These are phyloP conservation scores for Fusarium decemcellulare DNA, from an alignment of 2,329 filamentous ascomycete genomes.

Conservation along the genomic window DNA sequence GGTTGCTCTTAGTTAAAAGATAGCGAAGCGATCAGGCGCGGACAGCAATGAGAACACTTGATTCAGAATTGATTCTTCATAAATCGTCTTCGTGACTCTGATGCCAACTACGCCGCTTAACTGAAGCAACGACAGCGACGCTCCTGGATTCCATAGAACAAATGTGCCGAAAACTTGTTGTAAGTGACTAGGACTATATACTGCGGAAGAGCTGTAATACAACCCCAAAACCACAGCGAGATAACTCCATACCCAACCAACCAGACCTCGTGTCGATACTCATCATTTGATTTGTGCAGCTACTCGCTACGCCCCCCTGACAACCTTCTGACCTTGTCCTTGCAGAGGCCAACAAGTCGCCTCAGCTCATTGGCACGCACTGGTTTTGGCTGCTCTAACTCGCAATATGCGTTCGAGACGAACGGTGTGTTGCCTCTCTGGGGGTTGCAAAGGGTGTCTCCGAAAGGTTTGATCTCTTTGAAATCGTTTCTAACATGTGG, in stretches of 20 bases:
- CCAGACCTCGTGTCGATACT: background rate
- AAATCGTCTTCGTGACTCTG: too few relatives aligned
- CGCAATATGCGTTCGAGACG: constrained; percentile 47
- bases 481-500: constrained; percentile 6
- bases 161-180: background rate
- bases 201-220: constrained; percentile 27
- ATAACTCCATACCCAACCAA: constrained; percentile 15
- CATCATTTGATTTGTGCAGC: background rate
- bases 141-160: background rate
- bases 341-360: constrained; percentile 49
- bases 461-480: constrained; percentile 4
- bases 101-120: too few relatives aligned
- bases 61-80: too few relatives aligned
- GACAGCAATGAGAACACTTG: background rate
- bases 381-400: constrained; percentile 50
- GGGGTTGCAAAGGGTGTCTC: constrained; percentile 24
- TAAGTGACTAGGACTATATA: constrained; percentile 23
- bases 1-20: constrained; percentile 17
- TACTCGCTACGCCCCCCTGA: constrained; percentile 38
- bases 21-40: constrained; percentile 30
- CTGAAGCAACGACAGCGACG: background rate
- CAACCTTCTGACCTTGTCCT: constrained; percentile 41
- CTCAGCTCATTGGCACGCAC: constrained; percentile 49
- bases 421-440: constrained; percentile 41
- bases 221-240: constrained; percentile 23